Evolutionary conservation across 2,329 filamentous ascomycete species (phyloP).

Genomic region (Orbilia oligospora): DNA sequence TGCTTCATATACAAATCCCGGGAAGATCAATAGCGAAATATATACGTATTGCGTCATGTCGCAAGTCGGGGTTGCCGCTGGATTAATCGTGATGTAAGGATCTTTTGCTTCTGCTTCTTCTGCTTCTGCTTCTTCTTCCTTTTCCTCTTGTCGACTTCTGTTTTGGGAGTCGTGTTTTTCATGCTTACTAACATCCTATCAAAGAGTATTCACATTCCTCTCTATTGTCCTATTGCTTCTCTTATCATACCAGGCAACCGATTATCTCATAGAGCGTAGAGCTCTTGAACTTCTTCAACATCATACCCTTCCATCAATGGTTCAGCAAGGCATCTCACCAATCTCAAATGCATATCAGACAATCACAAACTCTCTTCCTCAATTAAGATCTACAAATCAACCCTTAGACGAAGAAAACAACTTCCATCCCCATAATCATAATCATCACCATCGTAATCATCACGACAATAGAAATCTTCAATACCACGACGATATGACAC

Average conservation of each 20-base stretch:
- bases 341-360: constrained; percentile 57
- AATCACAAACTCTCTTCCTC: constrained; percentile 48
- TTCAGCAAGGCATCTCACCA: constrained; percentile 53
- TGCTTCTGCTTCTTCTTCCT: not conserved
- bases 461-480: constrained; percentile 14
- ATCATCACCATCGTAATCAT: not conserved
- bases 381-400: constrained; percentile 5
- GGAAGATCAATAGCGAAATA: constrained; percentile 48
- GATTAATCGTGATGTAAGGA: constrained; percentile 59
- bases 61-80: constrained; percentile 59
- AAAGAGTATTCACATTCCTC: constrained; percentile 60
- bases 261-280: constrained; percentile 58
- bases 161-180: not conserved
- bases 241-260: constrained; percentile 59
- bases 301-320: constrained; percentile 57
- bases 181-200: constrained; percentile 12
- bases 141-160: not conserved
- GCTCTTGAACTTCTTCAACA: constrained; percentile 59
- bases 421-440: constrained; percentile 9
- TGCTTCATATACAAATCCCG: constrained; percentile 16
- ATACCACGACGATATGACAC: constrained; percentile 30
- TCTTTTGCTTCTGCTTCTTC: not conserved
- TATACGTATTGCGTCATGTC: constrained; percentile 61
- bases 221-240: constrained; percentile 54
- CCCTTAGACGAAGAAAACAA: constrained; percentile 50